Conservation (phyloP, 2,329 filamentous ascomycete species). For the Ophiognomonia clavigignenti-juglandacearum region DNA sequence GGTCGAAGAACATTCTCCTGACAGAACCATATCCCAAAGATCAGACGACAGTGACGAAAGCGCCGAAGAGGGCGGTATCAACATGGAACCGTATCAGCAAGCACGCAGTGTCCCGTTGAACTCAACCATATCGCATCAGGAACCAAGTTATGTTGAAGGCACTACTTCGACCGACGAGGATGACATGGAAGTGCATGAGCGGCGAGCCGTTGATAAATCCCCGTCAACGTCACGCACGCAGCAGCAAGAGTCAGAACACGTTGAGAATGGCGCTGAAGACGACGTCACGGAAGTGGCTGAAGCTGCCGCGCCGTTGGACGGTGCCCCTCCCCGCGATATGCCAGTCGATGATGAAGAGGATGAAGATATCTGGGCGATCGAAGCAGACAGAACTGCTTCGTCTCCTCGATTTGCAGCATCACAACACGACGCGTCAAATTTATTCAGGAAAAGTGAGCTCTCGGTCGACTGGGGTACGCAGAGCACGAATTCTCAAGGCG, state of each 20-base stretch:
- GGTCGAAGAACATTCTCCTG: background rate
- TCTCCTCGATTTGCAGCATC: slow-evolving; percentile 19
- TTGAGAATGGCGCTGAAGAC: background rate
- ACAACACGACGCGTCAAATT: slow-evolving; percentile 17
- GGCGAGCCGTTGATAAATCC: background rate
- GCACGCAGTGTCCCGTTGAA: too few species aligned
- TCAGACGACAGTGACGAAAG: background rate
- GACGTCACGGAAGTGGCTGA: slow-evolving; percentile 5
- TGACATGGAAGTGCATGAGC: background rate
- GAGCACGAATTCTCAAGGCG: slow-evolving; percentile 9
- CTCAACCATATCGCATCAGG: background rate
- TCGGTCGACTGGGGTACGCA: slow-evolving; percentile 19
- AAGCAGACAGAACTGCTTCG: slow-evolving; percentile 44
- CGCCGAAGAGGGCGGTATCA: background rate
- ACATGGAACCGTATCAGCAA: too few species aligned
- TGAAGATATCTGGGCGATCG: slow-evolving; percentile 52
- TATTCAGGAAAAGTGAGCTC: slow-evolving; percentile 25
- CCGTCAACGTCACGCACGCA: background rate
- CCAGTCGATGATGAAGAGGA: slow-evolving; percentile 33
- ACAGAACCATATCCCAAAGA: background rate
- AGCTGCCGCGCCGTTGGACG: slow-evolving; percentile 8
- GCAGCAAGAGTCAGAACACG: background rate
- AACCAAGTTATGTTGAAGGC: too few species aligned
- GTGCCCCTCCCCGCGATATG: background rate
- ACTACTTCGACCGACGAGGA: background rate